Evolutionary conservation across 768 basidiomycete genomes (phyloP).

Genomic region (Tricholoma furcatifolium): DNA sequence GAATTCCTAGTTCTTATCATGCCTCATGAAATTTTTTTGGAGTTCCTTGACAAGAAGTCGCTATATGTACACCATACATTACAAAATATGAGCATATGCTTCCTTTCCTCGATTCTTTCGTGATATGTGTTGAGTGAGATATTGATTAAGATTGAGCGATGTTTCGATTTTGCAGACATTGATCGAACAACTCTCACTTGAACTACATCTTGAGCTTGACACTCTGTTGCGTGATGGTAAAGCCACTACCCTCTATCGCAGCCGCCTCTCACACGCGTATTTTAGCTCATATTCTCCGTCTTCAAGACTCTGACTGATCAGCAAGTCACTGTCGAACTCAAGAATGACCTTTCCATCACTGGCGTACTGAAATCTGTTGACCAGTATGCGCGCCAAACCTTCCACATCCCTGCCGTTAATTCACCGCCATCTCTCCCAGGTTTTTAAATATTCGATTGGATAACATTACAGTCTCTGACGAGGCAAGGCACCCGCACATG

Average conservation of each 20-base stretch:
- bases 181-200: not conserved
- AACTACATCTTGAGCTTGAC: not conserved
- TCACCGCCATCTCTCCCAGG: conserved; percentile 41
- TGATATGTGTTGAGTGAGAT: not conserved
- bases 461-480: conserved; percentile 88
- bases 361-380: conserved; percentile 97
- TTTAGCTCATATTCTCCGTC: conserved; percentile 91
- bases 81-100: conserved; percentile 1
- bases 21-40: conserved; percentile 9
- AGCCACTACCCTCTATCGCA: not conserved
- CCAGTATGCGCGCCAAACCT: conserved; percentile 58
- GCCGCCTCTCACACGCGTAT: not conserved
- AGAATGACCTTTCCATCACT: conserved; percentile 97
- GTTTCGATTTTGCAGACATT: not conserved
- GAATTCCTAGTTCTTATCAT: conserved; percentile 6
- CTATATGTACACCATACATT: conserved; percentile 3
- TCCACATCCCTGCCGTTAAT: not conserved
- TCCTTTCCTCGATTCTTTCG: not conserved
- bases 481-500: conserved; percentile 96
- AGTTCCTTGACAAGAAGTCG: not conserved
- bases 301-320: conserved; percentile 99
- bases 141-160: not conserved
- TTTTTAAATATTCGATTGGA: conserved; percentile 97
- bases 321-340: conserved; percentile 94
- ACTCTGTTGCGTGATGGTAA: conserved; percentile 6